Evolutionary conservation across 225 moss, liverwort and hornwort genomes (phyloP).

Genomic region (Ulota crispa): DNA sequence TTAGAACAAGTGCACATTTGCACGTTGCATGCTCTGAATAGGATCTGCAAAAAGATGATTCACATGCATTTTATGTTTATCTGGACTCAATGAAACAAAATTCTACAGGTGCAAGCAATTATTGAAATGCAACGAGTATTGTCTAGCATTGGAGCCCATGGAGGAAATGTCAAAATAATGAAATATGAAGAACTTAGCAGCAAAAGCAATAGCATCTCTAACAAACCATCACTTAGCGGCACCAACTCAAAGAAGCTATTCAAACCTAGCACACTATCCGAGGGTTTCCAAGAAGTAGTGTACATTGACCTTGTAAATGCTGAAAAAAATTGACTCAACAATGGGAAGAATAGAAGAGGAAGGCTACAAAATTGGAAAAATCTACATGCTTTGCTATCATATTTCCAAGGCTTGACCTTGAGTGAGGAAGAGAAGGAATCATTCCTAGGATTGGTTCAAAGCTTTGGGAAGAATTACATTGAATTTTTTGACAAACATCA

Average conservation of each 20-base stretch:
- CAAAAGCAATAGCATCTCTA: neutral
- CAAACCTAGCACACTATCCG: rapidly evolving
- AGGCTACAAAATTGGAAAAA: neutral
- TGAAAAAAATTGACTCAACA: neutral
- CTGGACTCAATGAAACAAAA: neutral
- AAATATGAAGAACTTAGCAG: neutral
- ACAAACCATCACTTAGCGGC: neutral
- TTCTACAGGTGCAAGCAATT: neutral
- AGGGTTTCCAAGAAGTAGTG: neutral
- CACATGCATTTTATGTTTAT: neutral
- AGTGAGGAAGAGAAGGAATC: neutral
- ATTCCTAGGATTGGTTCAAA: neutral
- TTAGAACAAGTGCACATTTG: rapidly evolving
- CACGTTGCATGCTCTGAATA: neutral
- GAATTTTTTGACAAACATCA: neutral
- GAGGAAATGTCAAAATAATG: neutral
- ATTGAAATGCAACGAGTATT: neutral
- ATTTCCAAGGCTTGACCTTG: neutral
- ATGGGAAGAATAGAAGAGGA: neutral
- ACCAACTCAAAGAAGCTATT: neutral
- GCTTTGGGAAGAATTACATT: neutral
- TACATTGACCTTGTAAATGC: neutral
- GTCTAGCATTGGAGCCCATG: neutral
- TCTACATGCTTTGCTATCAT: neutral
- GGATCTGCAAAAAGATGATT: neutral